Base-by-base conservation (phyloP, 805 yeast species). In the Metschnikowia kofuensis region DNA sequence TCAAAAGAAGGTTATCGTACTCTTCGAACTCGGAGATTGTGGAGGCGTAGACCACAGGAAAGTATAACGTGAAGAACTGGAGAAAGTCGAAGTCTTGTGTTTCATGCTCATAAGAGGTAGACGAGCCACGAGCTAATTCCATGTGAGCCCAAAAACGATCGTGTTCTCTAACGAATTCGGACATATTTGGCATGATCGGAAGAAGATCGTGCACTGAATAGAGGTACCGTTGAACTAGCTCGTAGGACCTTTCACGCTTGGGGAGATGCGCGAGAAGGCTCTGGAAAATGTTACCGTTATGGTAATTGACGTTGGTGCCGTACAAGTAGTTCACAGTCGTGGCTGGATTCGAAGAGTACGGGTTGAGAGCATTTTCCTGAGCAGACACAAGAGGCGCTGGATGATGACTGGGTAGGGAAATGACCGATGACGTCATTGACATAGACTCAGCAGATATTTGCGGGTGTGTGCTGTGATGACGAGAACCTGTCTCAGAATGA, bases 21-120 rank as follows among this genome's bases (percentile, higher is more conserved):
- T 80, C 85, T 57, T 80, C 84, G 58, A 77, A 81, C 55, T 79
- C 81, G 10, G 84, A 78, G 31, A 80, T 79, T 1, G 83, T 74
- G 2, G 84, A 76, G 2, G 85, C 84, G 59, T 80, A 81, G 10
- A 80, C 60, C 2, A 81, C 74, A 0, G 85, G 81, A 54, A 79
- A 78, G 47, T 80, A 67, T 0, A 75, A 60, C 7, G 79, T 69
- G 52, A 75, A 74, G 57, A 81, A 80, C 40, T 76, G 74, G 29
- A 73, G 56, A 37, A 61, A 59, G 48, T 71, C 73, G 47, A 78
- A 60, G 4, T 61, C 52, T 4, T 21, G 21, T 15, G 59, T 47
- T 26, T 49, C 42, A 21, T 53, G 47, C 2, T 57, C 39, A 13
- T 54, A 37, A 6, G 51, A 40, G 1, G 56, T 12, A 10, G 57